Percentiles rank a stretch among this genome's conserved stretches.
These are phyloP conservation scores for Cladosporium cucumerinum DNA, from an alignment of 2,329 filamentous ascomycete genomes.

Conservation along the genomic window DNA sequence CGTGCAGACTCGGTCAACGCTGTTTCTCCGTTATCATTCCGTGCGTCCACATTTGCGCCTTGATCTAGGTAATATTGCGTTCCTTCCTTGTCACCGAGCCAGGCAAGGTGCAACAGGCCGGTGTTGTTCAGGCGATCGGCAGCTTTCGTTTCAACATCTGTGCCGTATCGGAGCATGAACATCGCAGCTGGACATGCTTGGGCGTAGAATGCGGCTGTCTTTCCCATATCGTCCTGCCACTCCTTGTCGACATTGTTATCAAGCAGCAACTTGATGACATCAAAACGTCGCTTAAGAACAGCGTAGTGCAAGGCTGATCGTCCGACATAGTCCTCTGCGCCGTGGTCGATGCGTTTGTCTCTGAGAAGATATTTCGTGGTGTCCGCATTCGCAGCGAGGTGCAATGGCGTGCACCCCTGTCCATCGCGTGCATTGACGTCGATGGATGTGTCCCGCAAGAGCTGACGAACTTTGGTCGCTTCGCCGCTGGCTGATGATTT, in stretches of 20 bases:
- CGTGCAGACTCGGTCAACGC: constrained; percentile 8
- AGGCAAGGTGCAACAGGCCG: constrained; percentile 8
- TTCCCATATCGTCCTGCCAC: constrained; percentile 8
- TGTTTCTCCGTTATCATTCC: constrained; percentile 6
- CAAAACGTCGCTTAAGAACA: neutral
- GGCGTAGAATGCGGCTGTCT: constrained; percentile 15
- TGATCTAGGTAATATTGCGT: neutral
- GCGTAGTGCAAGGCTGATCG: neutral
- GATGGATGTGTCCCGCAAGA: neutral
- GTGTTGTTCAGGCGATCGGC: constrained; percentile 1
- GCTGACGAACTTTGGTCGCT: neutral
- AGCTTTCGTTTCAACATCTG: neutral
- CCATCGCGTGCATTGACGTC: constrained; percentile 6
- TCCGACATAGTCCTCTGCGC: neutral
- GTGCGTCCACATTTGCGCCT: constrained; percentile 2
- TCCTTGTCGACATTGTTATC: neutral
- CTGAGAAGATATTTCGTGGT: neutral
- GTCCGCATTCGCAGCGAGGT: neutral
- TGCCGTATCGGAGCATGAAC: constrained; percentile 6
- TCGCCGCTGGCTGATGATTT: neutral
- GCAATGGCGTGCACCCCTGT: neutral
- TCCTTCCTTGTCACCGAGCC: constrained; percentile 12
- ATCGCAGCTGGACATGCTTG: constrained; percentile 1
- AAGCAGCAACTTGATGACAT: neutral
- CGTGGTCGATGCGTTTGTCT: constrained; percentile 2